A percentile compares a stretch with the other conserved stretches of the same genome.
These are phyloP conservation scores for Globisporangium polare DNA, from an alignment of 352 stramenopile species.

Conservation along the genomic window DNA sequence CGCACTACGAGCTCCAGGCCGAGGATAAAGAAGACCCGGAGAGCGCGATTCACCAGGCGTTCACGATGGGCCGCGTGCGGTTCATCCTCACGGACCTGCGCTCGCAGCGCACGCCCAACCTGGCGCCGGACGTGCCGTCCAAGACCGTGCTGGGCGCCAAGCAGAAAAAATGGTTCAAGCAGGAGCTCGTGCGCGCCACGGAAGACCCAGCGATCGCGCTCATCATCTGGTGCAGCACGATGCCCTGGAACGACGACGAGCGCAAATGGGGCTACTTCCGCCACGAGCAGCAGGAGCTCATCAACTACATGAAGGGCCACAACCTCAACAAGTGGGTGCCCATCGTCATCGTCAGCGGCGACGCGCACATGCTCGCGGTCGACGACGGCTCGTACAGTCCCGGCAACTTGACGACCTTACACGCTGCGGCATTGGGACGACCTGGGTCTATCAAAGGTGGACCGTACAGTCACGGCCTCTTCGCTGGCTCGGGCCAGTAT, in stretches of 20 bases:
- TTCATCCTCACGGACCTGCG: constrained; percentile 84
- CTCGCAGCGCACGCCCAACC: constrained; percentile 70
- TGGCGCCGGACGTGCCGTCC: constrained; percentile 49
- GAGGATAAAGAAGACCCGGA: constrained; percentile 16
- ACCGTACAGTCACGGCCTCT: constrained; percentile 82
- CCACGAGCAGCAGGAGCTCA: constrained; percentile 73
- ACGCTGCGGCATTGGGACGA: constrained; percentile 75
- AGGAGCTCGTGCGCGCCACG: constrained; percentile 61
- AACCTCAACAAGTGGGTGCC: constrained; percentile 63
- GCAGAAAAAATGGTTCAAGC: constrained; percentile 88
- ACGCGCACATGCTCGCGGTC: constrained; percentile 88
- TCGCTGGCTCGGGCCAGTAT: constrained; percentile 77
- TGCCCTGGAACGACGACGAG: constrained; percentile 86
- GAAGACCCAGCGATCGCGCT: constrained; percentile 50
- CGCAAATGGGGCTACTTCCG: constrained; percentile 86
- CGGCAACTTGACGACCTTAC: constrained; percentile 73
- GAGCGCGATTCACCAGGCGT: constrained; percentile 67
- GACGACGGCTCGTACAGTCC: constrained; percentile 75
- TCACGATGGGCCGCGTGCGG: constrained; percentile 81
- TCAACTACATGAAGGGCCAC: constrained; percentile 67
- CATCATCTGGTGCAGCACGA: constrained; percentile 85
- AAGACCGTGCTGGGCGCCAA: constrained; percentile 82
- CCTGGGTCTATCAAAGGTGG: constrained; percentile 84
- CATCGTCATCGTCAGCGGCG: constrained; percentile 81
- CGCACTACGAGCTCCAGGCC: constrained; percentile 55